Conservation (phyloP, 2,329 filamentous ascomycete genomes). For the Talaromyces sp. region DNA sequence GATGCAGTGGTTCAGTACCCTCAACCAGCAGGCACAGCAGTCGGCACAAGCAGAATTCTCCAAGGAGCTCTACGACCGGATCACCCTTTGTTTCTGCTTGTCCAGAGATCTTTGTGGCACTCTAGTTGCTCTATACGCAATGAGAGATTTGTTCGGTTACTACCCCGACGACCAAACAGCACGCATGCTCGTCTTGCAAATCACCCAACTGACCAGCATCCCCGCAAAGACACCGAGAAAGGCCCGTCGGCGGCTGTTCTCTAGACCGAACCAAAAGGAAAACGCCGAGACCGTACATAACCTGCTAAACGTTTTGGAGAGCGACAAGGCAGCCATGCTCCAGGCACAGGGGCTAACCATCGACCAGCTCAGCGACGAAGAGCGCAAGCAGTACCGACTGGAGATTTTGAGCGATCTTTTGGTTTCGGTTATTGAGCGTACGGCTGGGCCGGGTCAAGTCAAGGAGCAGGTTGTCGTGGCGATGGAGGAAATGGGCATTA, state of each 20-base stretch:
- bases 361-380: slow-evolving; percentile 30
- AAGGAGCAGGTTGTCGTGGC: slow-evolving; percentile 27
- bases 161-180: slow-evolving; percentile 43
- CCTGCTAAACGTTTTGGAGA: slow-evolving; percentile 39
- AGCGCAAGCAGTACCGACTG: slow-evolving; percentile 36
- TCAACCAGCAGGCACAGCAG: slow-evolving; percentile 25
- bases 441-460: slow-evolving; percentile 21
- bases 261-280: slow-evolving; percentile 37
- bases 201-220: slow-evolving; percentile 36
- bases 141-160: slow-evolving; percentile 39
- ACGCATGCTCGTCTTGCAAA: slow-evolving; percentile 44
- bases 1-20: slow-evolving; percentile 38
- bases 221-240: slow-evolving; percentile 26
- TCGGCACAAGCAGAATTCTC: slow-evolving; percentile 35
- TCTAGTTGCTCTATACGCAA: slow-evolving; percentile 43
- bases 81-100: slow-evolving; percentile 47
- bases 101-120: slow-evolving; percentile 44
- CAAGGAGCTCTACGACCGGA: slow-evolving; percentile 46
- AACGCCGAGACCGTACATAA: slow-evolving; percentile 40
- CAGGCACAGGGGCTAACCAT: slow-evolving; percentile 25
- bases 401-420: slow-evolving; percentile 37
- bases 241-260: slow-evolving; percentile 35
- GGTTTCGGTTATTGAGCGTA: slow-evolving; percentile 34
- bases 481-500: slow-evolving; percentile 34
- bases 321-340: slow-evolving; percentile 28